Evolutionary conservation across 2,329 filamentous ascomycete genomes (phyloP).

Genomic region (Colletotrichum sp.): DNA sequence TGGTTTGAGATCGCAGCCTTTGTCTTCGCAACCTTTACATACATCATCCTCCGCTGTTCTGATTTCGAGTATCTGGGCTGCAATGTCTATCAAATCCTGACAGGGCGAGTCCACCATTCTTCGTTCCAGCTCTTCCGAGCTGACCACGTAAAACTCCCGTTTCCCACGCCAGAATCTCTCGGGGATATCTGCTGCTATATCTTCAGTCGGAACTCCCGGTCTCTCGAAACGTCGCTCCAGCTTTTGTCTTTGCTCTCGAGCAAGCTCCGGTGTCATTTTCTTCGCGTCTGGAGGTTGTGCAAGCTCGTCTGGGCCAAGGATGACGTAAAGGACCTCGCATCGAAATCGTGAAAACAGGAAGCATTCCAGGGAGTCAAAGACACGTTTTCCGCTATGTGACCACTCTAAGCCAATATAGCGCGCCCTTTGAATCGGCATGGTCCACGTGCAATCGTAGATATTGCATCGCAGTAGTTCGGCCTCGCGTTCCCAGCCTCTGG

Average conservation of each 20-base stretch:
- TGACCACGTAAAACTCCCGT: background rate
- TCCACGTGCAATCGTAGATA: background rate
- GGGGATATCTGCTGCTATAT: background rate
- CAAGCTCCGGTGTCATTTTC: background rate
- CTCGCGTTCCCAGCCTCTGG: background rate
- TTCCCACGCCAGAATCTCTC: background rate
- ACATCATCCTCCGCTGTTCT: background rate
- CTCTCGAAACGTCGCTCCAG: background rate
- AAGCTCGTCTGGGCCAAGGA: background rate
- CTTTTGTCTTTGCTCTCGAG: background rate
- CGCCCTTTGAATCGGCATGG: background rate
- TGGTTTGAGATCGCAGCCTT: background rate
- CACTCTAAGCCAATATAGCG: background rate
- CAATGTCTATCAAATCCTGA: background rate
- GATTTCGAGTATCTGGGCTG: background rate
- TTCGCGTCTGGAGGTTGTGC: rapidly evolving
- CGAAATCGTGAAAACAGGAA: background rate
- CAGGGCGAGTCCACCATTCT: background rate
- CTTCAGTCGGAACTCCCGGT: background rate
- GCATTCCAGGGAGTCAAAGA: background rate
- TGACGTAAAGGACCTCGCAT: background rate
- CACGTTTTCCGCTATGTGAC: background rate
- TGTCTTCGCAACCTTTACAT: background rate
- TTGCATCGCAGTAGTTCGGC: background rate
- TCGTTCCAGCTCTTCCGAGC: background rate